Conservation (phyloP, 164 flowering plant genomes). For the Tinospora cordifolia region DNA sequence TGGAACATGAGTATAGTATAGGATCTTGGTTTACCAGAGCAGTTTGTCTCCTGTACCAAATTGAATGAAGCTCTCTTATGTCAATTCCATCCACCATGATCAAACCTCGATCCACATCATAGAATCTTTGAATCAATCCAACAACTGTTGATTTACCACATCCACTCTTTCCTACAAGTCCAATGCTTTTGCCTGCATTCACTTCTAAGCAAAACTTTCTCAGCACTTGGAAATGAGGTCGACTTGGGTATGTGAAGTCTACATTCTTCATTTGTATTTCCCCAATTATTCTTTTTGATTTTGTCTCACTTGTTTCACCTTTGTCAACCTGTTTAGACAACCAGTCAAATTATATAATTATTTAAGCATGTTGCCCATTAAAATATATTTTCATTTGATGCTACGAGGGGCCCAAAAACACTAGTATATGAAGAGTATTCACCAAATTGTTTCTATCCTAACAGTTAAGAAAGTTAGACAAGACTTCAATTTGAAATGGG, state of each 20-base stretch:
- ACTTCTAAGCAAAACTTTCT: conserved; percentile 60
- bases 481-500: too few relatives aligned
- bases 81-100: conserved; percentile 73
- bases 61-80: conserved; percentile 54
- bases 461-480: too few relatives aligned
- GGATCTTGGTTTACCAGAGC: conserved; percentile 94
- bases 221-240: conserved; percentile 49
- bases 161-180: conserved; percentile 88
- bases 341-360: background rate
- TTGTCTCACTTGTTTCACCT: conserved; percentile 22
- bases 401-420: too few relatives aligned
- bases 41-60: conserved; percentile 58
- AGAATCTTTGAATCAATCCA: conserved; percentile 67
- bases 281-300: conserved; percentile 43
- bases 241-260: conserved; percentile 66
- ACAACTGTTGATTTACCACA: conserved; percentile 93
- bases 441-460: too few relatives aligned
- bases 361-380: too few relatives aligned
- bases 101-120: conserved; percentile 58
- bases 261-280: conserved; percentile 62
- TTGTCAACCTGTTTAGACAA: conserved; percentile 21
- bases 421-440: too few relatives aligned
- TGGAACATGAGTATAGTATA: conserved; percentile 62
- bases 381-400: too few relatives aligned
- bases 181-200: conserved; percentile 64